Base-by-base conservation (phyloP, 805 yeast species). In the Wickerhamiella kazuoi region DNA sequence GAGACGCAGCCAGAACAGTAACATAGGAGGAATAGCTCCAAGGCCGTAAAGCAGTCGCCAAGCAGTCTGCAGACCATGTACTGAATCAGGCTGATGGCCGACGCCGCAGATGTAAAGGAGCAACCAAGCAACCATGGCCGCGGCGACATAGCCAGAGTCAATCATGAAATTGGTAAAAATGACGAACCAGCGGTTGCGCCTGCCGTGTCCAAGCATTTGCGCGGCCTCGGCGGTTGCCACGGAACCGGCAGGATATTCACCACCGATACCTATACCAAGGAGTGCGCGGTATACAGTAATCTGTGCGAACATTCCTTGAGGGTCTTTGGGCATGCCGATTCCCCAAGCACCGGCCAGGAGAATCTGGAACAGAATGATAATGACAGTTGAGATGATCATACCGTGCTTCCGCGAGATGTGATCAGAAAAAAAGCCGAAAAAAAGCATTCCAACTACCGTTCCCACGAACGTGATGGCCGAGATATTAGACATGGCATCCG, bases 151-250 rank as follows among this genome's bases (percentile, higher is more conserved):
- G 7, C 96, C 96, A 29, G 63, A 50, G 59, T 84, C 96, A 52
- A 86, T 86, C 80, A 78, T 78, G 51, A 71, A 68, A 57, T 84
- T 79, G 32, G 96, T 84, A 60, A 84, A 86, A 80, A 84, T 74
- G 40, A 76, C 70, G 53, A 86, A 84, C 67, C 79, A 84, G 56
- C 95, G 69, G 62, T 86, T 83, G 64, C 96, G 77, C 44, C 69
- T 68, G 42, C 93, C 93, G n/a, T 73, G 67, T 15, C 86, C 80
- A 49, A 84, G 63, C 45, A 72, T 61, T 41, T 79, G 75, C 35
- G 93, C 74, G 30, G 93, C 90, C 59, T 86, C 96, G 21, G 95
- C 84, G 49, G 93, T 82, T 29, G 93, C 93, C 16, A 86, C 87
- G 7, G 94, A 78, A 34, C 94, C 86, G 13, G 93, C 78, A 35